phyloP scores from a whole-genome alignment of 805 yeast species.

The Pichia gijzeniarum region DNA sequence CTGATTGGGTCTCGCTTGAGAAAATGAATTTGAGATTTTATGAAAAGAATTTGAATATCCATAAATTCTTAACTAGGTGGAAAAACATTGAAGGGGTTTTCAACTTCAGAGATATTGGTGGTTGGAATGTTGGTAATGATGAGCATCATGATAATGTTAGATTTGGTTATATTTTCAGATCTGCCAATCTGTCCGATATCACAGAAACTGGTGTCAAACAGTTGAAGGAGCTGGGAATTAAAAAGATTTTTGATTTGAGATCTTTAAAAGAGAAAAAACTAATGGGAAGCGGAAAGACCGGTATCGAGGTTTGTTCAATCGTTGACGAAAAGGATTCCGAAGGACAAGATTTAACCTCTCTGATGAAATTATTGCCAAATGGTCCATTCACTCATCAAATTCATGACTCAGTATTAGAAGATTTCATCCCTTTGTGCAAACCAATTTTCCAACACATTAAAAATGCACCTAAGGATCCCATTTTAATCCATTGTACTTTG shows the following conservation, averaged over 20 bases:
- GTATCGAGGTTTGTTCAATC: neutral
- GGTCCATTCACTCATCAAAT: constrained; percentile 32
- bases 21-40: constrained; percentile 51
- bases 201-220: constrained; percentile 43
- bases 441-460: constrained; percentile 48
- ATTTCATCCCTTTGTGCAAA: constrained; percentile 43
- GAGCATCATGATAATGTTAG: constrained; percentile 45
- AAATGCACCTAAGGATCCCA: constrained; percentile 44
- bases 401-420: constrained; percentile 49
- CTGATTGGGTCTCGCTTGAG: constrained; percentile 37
- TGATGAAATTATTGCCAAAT: neutral
- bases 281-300: neutral
- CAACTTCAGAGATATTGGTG: constrained; percentile 79
- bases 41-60: constrained; percentile 30
- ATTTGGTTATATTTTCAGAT: constrained; percentile 51
- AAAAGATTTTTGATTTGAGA: constrained; percentile 60
- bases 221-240: constrained; percentile 40
- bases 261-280: constrained; percentile 45
- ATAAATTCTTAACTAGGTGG: constrained; percentile 45
- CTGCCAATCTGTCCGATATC: constrained; percentile 52
- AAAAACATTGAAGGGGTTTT: constrained; percentile 57
- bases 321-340: constrained; percentile 36
- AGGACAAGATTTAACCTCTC: constrained; percentile 37
- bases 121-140: constrained; percentile 45
- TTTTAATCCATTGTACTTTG: constrained; percentile 74